Percentiles rank a stretch among this genome's conserved stretches.
Evolutionary conservation across 192 early-diverging fungal species (phyloP).

Genomic region (Coemansia interrupta): DNA sequence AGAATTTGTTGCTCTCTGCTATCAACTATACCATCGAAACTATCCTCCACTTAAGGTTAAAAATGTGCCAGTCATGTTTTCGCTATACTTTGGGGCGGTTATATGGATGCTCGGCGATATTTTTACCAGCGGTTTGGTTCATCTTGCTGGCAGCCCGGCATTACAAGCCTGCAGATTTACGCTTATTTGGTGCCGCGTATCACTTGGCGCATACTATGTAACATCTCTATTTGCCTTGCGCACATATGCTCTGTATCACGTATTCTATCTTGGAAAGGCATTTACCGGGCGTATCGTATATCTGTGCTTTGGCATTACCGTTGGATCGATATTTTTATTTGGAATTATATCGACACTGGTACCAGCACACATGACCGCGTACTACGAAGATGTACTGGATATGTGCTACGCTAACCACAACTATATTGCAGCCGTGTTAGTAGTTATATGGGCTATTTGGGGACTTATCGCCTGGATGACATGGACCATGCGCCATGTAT

Average conservation of each 20-base stretch:
- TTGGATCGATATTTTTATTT: constrained; percentile 21
- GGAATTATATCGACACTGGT: constrained; percentile 28
- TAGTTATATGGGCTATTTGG: constrained; percentile 31
- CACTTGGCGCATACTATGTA: constrained; percentile 34
- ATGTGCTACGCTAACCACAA: constrained; percentile 23
- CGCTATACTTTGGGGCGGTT: constrained; percentile 30
- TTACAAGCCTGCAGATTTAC: constrained; percentile 34
- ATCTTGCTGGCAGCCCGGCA: constrained; percentile 19
- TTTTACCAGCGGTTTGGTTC: constrained; percentile 36
- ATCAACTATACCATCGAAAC: constrained; percentile 33
- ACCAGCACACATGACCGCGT: constrained; percentile 18
- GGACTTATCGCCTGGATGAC: constrained; percentile 18
- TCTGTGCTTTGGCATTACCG: constrained; percentile 6
- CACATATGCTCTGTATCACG: constrained; percentile 36
- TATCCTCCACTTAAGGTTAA: constrained; percentile 43
- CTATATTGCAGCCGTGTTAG: constrained; percentile 18
- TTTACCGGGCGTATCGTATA: constrained; percentile 17
- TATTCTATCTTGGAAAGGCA: constrained; percentile 34
- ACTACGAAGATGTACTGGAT: constrained; percentile 32
- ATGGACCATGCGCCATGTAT: constrained; percentile 37
- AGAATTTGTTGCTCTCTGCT: constrained; percentile 41
- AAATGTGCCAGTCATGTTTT: constrained; percentile 44
- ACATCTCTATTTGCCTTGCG: constrained; percentile 33
- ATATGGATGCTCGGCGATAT: constrained; percentile 41
- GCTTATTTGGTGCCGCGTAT: constrained; percentile 32